phyloP scores from a whole-genome alignment of 208 protist genomes.

The Acanthamoeba quina region DNA sequence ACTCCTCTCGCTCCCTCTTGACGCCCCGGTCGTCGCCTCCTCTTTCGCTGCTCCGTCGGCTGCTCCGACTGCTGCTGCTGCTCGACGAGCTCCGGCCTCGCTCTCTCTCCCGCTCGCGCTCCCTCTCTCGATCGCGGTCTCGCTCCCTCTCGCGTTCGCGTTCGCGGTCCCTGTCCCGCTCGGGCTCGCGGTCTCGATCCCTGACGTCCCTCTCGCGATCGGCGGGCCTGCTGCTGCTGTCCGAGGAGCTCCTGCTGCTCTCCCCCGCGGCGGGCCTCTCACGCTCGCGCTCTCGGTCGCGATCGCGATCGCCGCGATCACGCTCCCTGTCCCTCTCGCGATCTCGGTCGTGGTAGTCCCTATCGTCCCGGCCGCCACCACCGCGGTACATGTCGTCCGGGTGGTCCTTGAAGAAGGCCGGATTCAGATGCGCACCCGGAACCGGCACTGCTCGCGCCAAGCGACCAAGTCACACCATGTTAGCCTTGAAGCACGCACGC shows the following conservation, averaged over 20 bases:
- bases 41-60: not conserved
- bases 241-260: not conserved
- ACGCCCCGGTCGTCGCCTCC: not conserved
- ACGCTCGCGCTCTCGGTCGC: not conserved
- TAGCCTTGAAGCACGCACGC: not conserved
- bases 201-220: no score
- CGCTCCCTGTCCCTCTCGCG: not conserved
- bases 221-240: not conserved
- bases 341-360: not conserved
- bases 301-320: not conserved
- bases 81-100: not conserved
- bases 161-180: not conserved
- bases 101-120: not conserved
- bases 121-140: not conserved
- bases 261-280: no score
- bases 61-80: not conserved
- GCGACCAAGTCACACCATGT: not conserved
- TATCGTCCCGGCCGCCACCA: no score
- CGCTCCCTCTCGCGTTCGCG: no score
- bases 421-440: not conserved
- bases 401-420: conserved; percentile 32
- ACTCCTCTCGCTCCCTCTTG: not conserved
- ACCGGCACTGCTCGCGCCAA: not conserved
- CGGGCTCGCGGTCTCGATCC: not conserved
- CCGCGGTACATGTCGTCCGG: conserved; percentile 9